Conservation (phyloP, 2,329 filamentous ascomycete species). For the Hirsutella minnesotensis region DNA sequence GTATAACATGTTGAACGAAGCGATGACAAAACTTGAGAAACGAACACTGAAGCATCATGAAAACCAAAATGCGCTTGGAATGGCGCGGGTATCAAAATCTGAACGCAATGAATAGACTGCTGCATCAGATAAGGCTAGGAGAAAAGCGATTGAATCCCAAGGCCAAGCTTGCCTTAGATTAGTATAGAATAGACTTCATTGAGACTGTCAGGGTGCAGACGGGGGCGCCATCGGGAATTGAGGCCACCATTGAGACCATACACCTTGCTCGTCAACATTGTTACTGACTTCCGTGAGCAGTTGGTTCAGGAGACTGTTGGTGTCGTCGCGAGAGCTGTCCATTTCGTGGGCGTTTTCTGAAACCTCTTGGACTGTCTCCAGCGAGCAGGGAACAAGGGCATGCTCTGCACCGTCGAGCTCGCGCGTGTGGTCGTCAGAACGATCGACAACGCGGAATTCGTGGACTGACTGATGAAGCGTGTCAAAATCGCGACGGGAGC, state of each 20-base stretch:
- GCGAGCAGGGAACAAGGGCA: background rate
- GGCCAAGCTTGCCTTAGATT: too few relatives aligned
- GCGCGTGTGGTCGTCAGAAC: conserved; percentile 17
- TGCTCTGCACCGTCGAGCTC: conserved; percentile 16
- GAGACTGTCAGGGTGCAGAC: background rate
- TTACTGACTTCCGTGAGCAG: conserved; percentile 14
- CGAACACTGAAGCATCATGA: background rate
- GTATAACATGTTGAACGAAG: background rate
- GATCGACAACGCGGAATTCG: conserved; percentile 17
- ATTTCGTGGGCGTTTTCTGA: too few relatives aligned
- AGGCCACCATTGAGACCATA: conserved; percentile 17
- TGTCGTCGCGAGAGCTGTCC: conserved; percentile 6
- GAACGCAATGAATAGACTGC: too few relatives aligned
- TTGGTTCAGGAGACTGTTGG: conserved; percentile 11
- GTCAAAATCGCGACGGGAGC: conserved; percentile 16
- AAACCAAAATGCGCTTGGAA: background rate
- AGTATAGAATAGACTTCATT: background rate
- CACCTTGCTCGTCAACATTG: conserved; percentile 14
- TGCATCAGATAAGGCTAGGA: too few relatives aligned
- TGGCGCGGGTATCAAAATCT: too few relatives aligned
- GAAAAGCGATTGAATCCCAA: too few relatives aligned
- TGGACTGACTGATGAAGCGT: conserved; percentile 18
- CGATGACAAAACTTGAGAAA: background rate
- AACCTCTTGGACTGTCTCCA: background rate
- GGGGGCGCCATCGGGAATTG: conserved; percentile 10